Conservation (phyloP, 2,329 filamentous ascomycete genomes). For the Pyricularia sp. region DNA sequence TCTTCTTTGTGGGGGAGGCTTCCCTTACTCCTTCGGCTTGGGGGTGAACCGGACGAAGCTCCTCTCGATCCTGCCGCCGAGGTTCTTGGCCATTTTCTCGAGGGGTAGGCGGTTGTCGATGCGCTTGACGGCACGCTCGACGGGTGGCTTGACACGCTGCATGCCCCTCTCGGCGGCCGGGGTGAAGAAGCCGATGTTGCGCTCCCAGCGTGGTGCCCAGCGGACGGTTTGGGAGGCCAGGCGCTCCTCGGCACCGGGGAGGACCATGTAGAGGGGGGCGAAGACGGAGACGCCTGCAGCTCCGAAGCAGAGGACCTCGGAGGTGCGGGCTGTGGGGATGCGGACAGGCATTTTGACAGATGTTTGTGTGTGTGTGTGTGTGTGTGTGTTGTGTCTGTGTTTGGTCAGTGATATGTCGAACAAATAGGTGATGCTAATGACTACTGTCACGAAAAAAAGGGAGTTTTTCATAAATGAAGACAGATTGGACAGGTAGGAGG, state of each 20-base stretch:
- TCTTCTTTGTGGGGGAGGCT: not conserved
- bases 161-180: conserved; percentile 33
- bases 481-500: not conserved
- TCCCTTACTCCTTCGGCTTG: not conserved
- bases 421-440: not conserved
- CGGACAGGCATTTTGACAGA: conserved; percentile 33
- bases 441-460: not conserved
- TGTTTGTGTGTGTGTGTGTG: conserved; percentile 3
- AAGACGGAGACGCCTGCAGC: conserved; percentile 43
- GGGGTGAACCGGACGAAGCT: conserved; percentile 27
- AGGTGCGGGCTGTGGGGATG: conserved; percentile 37
- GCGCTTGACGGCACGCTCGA: conserved; percentile 32
- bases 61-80: conserved; percentile 37
- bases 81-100: conserved; percentile 37
- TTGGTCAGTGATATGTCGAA: not conserved
- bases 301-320: conserved; percentile 43
- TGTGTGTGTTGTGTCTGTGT: not conserved
- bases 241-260: conserved; percentile 46
- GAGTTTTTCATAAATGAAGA: not conserved
- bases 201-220: conserved; percentile 53
- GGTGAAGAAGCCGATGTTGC: conserved; percentile 46
- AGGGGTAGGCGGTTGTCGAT: conserved; percentile 39
- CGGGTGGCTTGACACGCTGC: conserved; percentile 37
- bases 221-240: conserved; percentile 43
- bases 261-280: conserved; percentile 47